Evolutionary conservation across 2,329 filamentous ascomycete genomes (phyloP).

Genomic region (Purpureocillium lavendulum): DNA sequence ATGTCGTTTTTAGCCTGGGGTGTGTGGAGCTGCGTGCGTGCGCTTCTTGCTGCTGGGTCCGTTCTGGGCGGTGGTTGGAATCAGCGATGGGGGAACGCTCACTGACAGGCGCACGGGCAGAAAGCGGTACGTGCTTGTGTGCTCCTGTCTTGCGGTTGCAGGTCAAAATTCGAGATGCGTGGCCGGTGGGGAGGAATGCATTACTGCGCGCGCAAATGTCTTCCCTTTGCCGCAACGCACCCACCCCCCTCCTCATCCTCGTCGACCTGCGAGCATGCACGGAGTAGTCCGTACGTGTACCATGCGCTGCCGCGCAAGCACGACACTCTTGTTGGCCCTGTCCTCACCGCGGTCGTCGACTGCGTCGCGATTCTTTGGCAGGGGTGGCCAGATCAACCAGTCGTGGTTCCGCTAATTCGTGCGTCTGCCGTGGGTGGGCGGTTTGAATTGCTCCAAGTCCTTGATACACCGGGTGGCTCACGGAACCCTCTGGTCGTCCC

Average conservation of each 20-base stretch:
- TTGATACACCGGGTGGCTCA: too few relatives aligned
- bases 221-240: background rate
- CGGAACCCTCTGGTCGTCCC: too few relatives aligned
- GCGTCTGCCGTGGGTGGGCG: background rate
- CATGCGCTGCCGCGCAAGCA: too few relatives aligned
- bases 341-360: too few relatives aligned
- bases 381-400: constrained; percentile 1
- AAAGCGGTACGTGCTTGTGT: background rate
- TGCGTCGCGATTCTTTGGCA: background rate
- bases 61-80: background rate
- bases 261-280: background rate
- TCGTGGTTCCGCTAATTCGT: background rate
- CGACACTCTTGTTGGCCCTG: too few relatives aligned
- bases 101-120: constrained; percentile 2
- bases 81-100: background rate
- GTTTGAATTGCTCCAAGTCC: background rate
- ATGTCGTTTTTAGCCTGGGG: too few relatives aligned
- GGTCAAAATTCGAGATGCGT: background rate
- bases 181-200: constrained; percentile 1
- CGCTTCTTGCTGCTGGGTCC: background rate
- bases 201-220: background rate
- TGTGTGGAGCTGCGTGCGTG: background rate
- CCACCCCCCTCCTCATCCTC: too few relatives aligned
- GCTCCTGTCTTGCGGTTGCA: background rate
- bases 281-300: background rate